Evolutionary conservation across 2,329 filamentous ascomycete species (phyloP), one percentile per base, ranked within the genome.

Genomic region (Thielaviopsis musarum): DNA sequence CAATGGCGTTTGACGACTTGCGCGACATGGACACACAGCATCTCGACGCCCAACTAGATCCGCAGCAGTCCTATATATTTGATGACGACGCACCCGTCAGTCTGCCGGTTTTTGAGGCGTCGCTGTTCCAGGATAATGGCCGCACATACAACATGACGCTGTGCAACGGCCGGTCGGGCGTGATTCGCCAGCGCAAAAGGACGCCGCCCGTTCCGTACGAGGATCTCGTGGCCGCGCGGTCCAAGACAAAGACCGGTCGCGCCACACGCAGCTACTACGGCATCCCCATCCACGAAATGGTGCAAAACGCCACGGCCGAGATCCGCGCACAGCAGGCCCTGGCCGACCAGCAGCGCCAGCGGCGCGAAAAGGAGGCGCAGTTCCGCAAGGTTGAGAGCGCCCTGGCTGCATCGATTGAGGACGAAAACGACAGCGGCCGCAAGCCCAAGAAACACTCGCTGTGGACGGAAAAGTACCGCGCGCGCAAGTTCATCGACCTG

Each of bases 401-500:
- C 4, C 30, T 62, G 12, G 45, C 76, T 17, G 70, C 65, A 22
- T 76, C 77, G 1, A 70, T 77, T 17, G 77, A 80, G 63, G 63
- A 61, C 52, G 54, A 38, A 4, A 4, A 45, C 12, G 26, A 17
- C 26, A 19, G 21, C 5, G 24, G 59, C 5, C 76, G 72, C 62
- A 77, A 72, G 62, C 67, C 70, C 0, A 77, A 73, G 61, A 74
- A 71, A 63, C 78, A 81, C 0, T 70, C 88, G 34, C 75, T 98
- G 68, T 98, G 93, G 93, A 95, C 91, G 0, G 93, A 98, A 69
- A 98, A 98, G 69, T 98, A 98, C 68, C 84, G 93, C 41, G 93
- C 93, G 28, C 82, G 83, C 62, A 91, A 84, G 66, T 98, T 97
- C 66, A 87, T 91, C 65, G 93, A 98, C 65, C 77, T 98, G 0